Base-by-base conservation (phyloP, 306 rosid species). In the Castanea crenata region DNA sequence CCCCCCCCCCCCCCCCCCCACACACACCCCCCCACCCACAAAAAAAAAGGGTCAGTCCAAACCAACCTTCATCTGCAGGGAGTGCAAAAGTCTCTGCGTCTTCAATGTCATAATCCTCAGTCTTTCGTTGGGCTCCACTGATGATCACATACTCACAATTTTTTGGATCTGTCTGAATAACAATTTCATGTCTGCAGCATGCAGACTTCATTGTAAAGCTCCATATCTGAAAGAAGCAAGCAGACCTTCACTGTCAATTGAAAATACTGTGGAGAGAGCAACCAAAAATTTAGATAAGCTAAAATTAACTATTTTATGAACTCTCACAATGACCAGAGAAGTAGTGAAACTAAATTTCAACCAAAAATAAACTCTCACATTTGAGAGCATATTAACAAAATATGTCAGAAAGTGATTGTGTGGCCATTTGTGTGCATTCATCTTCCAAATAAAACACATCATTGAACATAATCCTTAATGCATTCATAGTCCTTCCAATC, bases 91-190 rank as follows among this genome's bases (percentile, higher is more conserved):
- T 90, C 82, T 94, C 98, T 8, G 96, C 98, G 86, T 94, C 98
- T 87, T 90, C 97, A 51, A 90, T 63, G 75, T 94, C 98, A 77
- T 27, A 94, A 18, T 82, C 98, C 87, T 90, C 98, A 9, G 83
- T 86, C 86, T 94, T 94, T 69, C 55, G 78, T 71, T 86, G 88
- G 44, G 94, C 98, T 52, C 98, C 98, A 61, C 98, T 92, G 64
- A 89, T 87, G 72, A 94, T 84, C 81, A 92, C 86, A 78, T 94
- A 94, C 78, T 81, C 90, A 11, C 94, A 89, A 78, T 92, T 92
- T 89, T 92, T 92, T 2, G 98, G 98, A 88, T 94, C 98, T 52
- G 98, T 94, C 75, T 94, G 98, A 80, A 92, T 89, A 46, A 87
- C 87, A 59, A 94, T 92, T 92, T 94, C 97, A 51, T 94, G 97